Base-by-base conservation (phyloP, 106 monocot species). In the Acorus gramineus region DNA sequence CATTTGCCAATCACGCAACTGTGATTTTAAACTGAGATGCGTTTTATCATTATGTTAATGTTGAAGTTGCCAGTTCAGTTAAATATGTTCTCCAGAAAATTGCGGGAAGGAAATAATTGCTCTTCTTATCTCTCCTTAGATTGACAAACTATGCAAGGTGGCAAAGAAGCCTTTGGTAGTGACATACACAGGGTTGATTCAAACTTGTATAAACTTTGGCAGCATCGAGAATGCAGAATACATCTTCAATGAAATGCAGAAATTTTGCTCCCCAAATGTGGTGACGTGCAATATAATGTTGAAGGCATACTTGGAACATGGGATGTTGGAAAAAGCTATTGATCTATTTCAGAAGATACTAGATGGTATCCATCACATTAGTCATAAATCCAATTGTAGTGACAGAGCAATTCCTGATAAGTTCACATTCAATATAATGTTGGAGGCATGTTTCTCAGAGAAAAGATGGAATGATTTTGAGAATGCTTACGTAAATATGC, bases 111-210 rank as follows among this genome's bases (percentile, higher is more conserved):
- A 28, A 28, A 28, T 28, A 28, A 28, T 28, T 28, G 28, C 28
- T 28, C 28, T 28, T 28, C 28, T 28, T 28, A 28, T 28, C 28
- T 44, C 49, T 59, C 56, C 69, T 63, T 79, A 98, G 98, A 75
- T 98, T 58, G 77, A 77, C 69, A 98, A 92, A 66, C 76, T 98
- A 79, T 85, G 88, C 69, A 98, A 92, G 66, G 98, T 98, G 77
- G 92, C 98, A 51, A 88, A 88, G 66, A 98, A 98, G 73, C 98
- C 98, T 63, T 71, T 98, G 66, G 98, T 92, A 47, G 98, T 98
- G 53, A 89, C 92, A 50, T 98, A 98, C 64, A 98, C 98, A 14
- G 98, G 98, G 52, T 63, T 98, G 59, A 98, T 98, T 63, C 92
- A 92, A 78, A 70, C 85, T 53, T 98, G 98, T 61, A 57, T 98